Conservation (phyloP, 768 basidiomycete genomes). For the Suillus hirtellus region DNA sequence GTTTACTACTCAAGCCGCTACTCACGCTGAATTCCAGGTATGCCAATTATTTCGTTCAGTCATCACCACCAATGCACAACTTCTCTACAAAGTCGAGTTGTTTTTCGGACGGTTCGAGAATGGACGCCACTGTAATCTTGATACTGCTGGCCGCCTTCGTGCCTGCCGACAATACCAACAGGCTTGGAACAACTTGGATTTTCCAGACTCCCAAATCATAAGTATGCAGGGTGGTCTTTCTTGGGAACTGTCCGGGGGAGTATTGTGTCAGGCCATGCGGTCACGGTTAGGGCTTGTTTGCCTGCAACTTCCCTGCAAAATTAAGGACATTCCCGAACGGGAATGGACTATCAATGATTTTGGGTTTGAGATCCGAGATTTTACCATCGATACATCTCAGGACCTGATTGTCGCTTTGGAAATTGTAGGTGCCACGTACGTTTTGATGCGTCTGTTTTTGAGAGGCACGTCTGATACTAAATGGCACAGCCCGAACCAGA, state of each 20-base stretch:
- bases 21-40: constrained; percentile 19
- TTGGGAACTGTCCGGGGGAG: constrained; percentile 39
- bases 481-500: constrained; percentile 18
- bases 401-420: constrained; percentile 36
- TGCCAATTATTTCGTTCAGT: constrained; percentile 32
- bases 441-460: not conserved
- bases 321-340: constrained; percentile 27
- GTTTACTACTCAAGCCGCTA: not conserved
- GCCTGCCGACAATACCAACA: constrained; percentile 29
- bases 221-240: constrained; percentile 20
- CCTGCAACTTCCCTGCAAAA: constrained; percentile 32
- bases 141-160: constrained; percentile 23
- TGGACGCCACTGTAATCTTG: constrained; percentile 19
- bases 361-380: constrained; percentile 35
- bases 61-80: constrained; percentile 23
- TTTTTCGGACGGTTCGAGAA: constrained; percentile 31
- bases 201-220: constrained; percentile 17
- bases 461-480: constrained; percentile 7
- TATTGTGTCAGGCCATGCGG: constrained; percentile 31
- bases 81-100: constrained; percentile 34
- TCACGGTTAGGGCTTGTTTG: constrained; percentile 19
- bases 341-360: constrained; percentile 29
- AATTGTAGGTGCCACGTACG: constrained; percentile 22
- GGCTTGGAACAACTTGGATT: constrained; percentile 31
- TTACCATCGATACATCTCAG: constrained; percentile 38